Evolutionary conservation across 768 basidiomycete species (phyloP), one percentile per base, ranked within the genome.

Genomic region (Leucocoprinus birnbaumii): DNA sequence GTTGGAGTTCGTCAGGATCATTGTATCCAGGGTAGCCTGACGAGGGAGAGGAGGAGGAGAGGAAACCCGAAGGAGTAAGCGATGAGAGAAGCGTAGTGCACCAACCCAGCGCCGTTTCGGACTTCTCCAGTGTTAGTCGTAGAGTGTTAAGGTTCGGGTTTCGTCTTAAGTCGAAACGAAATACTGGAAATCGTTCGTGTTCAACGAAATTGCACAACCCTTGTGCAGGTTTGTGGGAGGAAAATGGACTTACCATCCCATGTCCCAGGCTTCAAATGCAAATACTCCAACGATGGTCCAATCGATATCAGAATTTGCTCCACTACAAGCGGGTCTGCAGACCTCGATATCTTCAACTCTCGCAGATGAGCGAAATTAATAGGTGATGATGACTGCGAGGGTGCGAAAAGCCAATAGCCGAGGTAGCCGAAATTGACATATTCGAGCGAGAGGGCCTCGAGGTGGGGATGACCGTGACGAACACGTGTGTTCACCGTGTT

Each of bases 241-340:
- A 6, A 22, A 22, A 18, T 35, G 21, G 52, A 65, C 66, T 66
- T 63, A 74, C 73, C 74, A 59, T 69, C 64, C 68, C 71, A 75
- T 46, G 65, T 61, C 4, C 72, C 75, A 27, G 75, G 74, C 56
- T 78, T 78, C 56, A 78, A 66, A 59, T 76, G 74, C 41, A 78
- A 68, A 57, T 73, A 70, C 59, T 76, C 72, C 6, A 78, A 62
- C 13, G 74, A 70, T 7, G 54, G 50, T 13, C 73, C 74, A 13
- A 73, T 66, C 1, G 65, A 62, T 8, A 57, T 58, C 19, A 78
- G 62, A 26, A 78, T 68, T 61, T 65, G 68, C 31, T 72, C 66
- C 40, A 75, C 65, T 22, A 69, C 67, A 10, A 62, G 52, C 13
- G 69, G 59, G 58, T 75, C 73, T 41, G 67, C 67, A 55, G 73